Evolutionary conservation across 176 grass and related monocot species (phyloP).

Genomic region (Oryza meridionalis): DNA sequence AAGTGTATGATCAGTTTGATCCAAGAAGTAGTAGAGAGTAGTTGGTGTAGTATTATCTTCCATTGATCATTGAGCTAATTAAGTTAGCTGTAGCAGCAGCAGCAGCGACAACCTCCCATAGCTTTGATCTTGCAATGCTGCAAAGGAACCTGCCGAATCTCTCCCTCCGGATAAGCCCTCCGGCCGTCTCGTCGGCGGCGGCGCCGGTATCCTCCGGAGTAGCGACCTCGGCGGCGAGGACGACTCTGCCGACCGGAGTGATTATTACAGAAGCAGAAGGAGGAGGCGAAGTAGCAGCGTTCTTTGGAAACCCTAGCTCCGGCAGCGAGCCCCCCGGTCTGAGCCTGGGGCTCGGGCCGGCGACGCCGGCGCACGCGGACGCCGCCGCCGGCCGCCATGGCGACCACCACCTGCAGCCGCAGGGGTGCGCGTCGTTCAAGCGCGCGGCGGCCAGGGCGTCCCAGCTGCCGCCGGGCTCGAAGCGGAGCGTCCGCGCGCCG

Average conservation of each 20-base stretch:
- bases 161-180: slow-evolving; percentile 78
- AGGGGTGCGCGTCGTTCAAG: slow-evolving; percentile 68
- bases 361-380: neutral
- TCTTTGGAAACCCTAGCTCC: slow-evolving; percentile 57
- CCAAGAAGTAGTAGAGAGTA: neutral
- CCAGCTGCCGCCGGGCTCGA: slow-evolving; percentile 39
- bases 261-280: slow-evolving; percentile 32
- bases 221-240: slow-evolving; percentile 33
- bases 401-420: slow-evolving; percentile 30
- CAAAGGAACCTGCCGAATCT: slow-evolving; percentile 66
- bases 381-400: slow-evolving; percentile 10
- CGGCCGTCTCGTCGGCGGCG: slow-evolving; percentile 33
- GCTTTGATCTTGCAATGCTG: slow-evolving; percentile 47
- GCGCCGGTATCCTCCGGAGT: slow-evolving; percentile 1
- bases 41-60: neutral
- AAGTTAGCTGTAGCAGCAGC: neutral
- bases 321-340: slow-evolving; percentile 42
- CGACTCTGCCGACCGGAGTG: neutral
- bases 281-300: slow-evolving; percentile 45
- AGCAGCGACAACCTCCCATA: neutral
- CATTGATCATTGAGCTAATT: slow-evolving; percentile 30
- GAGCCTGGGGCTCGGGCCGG: slow-evolving; percentile 45
- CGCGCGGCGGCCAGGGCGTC: slow-evolving; percentile 36
- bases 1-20: slow-evolving; percentile 26
- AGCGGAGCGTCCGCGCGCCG: slow-evolving; percentile 77